A percentile compares a stretch with the other conserved stretches of the same genome.
Conservation (phyloP, 2,329 filamentous ascomycete genomes). For the Colletotrichum paranaense region DNA sequence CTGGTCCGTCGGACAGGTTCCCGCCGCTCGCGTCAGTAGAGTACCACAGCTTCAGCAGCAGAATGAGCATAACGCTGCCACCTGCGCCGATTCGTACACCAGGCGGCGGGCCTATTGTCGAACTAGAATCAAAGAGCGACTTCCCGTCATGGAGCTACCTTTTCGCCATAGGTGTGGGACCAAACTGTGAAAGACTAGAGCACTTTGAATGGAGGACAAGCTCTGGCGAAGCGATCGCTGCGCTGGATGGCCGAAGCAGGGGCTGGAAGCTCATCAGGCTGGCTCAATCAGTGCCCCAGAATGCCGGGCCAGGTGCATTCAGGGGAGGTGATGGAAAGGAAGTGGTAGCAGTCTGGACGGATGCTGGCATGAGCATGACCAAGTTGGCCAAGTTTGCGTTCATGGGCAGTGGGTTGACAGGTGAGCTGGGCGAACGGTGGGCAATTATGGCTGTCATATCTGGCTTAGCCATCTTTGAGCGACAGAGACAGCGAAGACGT, state of each 20-base stretch:
- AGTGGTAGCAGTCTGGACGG: conserved; percentile 54
- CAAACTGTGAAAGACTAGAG: conserved; percentile 41
- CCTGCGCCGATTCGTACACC: conserved; percentile 22
- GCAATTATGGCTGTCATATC: conserved; percentile 55
- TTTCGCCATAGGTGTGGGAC: conserved; percentile 49
- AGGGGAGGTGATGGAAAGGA: conserved; percentile 50
- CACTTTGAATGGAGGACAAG: conserved; percentile 57
- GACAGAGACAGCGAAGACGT: conserved; percentile 21
- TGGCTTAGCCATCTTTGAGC: conserved; percentile 34
- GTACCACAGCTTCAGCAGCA: conserved; percentile 26
- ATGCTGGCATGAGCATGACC: conserved; percentile 45
- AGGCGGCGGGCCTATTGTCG: conserved; percentile 22
- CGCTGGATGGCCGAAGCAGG: conserved; percentile 43
- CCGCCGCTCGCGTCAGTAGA: conserved; percentile 35
- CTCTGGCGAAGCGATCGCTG: conserved; percentile 46
- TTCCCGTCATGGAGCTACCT: conserved; percentile 39
- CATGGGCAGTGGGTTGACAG: conserved; percentile 50
- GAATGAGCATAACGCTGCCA: conserved; percentile 29
- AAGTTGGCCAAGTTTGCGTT: conserved; percentile 54
- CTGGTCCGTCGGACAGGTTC: conserved; percentile 27
- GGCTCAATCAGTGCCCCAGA: conserved; percentile 28
- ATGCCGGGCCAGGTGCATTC: conserved; percentile 4
- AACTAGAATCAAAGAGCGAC: conserved; percentile 10
- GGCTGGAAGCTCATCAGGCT: conserved; percentile 57
- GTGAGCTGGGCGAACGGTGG: conserved; percentile 54